A percentile compares a stretch with the other conserved stretches of the same genome.
These are phyloP conservation scores for Stagonosporopsis cucurbitacearum DNA, from an alignment of 2,329 filamentous ascomycete genomes.

Conservation along the genomic window DNA sequence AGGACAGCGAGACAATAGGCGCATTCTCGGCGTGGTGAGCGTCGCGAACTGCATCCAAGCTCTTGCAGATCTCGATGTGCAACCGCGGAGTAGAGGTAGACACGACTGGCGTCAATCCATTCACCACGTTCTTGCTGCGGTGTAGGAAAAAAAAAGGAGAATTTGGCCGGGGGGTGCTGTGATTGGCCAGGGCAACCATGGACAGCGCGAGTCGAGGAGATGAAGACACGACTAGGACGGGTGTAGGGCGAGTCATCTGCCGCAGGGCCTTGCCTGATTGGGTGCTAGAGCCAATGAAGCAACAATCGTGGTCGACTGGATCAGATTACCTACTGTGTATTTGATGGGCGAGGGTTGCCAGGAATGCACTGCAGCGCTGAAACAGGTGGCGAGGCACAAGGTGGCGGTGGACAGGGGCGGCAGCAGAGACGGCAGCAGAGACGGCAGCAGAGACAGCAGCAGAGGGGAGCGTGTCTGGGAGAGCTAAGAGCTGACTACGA, in stretches of 20 bases:
- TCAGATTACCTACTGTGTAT: conserved; percentile 11
- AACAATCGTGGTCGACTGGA: conserved; percentile 23
- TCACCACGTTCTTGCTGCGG: neutral
- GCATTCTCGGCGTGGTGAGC: neutral
- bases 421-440: neutral
- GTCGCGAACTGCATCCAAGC: conserved; percentile 16
- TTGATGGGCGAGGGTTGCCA: conserved; percentile 9
- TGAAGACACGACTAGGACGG: conserved; percentile 40
- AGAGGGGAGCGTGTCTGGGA: neutral
- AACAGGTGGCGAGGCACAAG: conserved; percentile 20
- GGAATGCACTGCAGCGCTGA: conserved; percentile 23
- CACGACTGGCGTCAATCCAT: neutral
- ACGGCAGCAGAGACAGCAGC: neutral
- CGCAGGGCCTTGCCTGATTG: conserved; percentile 22
- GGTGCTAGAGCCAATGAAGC: conserved; percentile 18
- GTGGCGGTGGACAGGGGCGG: conserved; percentile 12
- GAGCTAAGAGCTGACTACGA: neutral
- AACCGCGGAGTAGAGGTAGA: conserved; percentile 1
- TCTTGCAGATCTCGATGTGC: conserved; percentile 14
- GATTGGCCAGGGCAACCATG: conserved; percentile 29
- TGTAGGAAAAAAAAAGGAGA: conserved; percentile 24
- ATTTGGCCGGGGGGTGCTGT: conserved; percentile 11
- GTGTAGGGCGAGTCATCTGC: conserved; percentile 37
- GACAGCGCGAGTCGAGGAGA: conserved; percentile 43
- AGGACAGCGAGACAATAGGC: neutral